Evolutionary conservation across 1,139 yeast genomes (phyloP).

Genomic region (Blastobotrys apis): DNA sequence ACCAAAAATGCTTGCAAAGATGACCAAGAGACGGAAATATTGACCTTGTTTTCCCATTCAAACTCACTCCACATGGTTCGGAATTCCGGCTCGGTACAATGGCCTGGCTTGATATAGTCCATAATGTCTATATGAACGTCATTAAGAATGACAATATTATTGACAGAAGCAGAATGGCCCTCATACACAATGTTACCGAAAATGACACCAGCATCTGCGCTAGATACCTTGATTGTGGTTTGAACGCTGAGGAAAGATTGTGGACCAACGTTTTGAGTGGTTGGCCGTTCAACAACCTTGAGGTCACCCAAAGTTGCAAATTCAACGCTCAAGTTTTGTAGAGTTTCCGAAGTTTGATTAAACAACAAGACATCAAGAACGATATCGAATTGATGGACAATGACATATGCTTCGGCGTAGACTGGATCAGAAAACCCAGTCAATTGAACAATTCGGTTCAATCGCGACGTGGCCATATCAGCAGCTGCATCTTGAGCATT

Average conservation of each 20-base stretch:
- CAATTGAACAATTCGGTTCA: conserved; percentile 83
- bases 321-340: conserved; percentile 89
- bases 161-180: conserved; percentile 90
- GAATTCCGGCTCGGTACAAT: conserved; percentile 83
- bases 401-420: conserved; percentile 94
- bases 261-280: conserved; percentile 91
- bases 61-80: conserved; percentile 99
- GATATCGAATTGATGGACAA: conserved; percentile 93
- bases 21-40: conserved; percentile 67
- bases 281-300: conserved; percentile 89
- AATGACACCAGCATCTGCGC: conserved; percentile 96
- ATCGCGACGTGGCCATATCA: conserved; percentile 65
- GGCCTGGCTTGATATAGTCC: conserved; percentile 96
- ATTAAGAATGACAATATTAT: conserved; percentile 83
- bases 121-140: conserved; percentile 95
- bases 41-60: conserved; percentile 99
- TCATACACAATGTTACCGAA: conserved; percentile 97
- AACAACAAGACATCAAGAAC: conserved; percentile 90
- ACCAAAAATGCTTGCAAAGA: conserved; percentile 77
- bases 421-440: conserved; percentile 98
- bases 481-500: conserved; percentile 45
- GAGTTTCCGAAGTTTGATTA: conserved; percentile 87
- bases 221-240: conserved; percentile 87
- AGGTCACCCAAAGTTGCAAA: conserved; percentile 96
- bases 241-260: conserved; percentile 91